phyloP scores from a whole-genome alignment of 2,329 filamentous ascomycete species.

The Bisporella sp. region DNA sequence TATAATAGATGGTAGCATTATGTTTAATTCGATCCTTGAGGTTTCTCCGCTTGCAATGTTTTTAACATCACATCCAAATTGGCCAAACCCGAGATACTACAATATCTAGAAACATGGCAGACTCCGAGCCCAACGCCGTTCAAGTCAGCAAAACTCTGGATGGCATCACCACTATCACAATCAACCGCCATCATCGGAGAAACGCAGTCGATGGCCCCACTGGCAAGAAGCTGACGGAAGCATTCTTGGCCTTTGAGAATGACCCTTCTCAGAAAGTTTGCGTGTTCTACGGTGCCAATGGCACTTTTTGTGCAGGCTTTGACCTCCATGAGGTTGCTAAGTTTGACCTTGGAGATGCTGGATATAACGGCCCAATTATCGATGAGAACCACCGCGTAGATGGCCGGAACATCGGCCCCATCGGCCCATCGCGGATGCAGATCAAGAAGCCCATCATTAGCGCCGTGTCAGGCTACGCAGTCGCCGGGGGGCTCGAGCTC shows the following conservation, averaged over 20 bases:
- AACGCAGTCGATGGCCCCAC: conserved; percentile 47
- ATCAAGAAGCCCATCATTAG: conserved; percentile 20
- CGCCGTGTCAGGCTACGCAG: conserved; percentile 44
- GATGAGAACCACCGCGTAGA: background rate
- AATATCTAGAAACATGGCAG: background rate
- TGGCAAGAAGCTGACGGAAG: conserved; percentile 38
- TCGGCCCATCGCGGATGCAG: conserved; percentile 44
- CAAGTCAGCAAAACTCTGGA: background rate
- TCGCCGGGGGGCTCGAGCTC: conserved; percentile 47
- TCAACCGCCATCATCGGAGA: conserved; percentile 41
- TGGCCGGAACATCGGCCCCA: conserved; percentile 34
- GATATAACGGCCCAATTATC: conserved; percentile 4
- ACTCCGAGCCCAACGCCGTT: conserved; percentile 2
- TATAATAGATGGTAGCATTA: too few relatives aligned
- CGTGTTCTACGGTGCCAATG: conserved; percentile 33
- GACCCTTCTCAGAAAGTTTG: conserved; percentile 44
- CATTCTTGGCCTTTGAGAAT: conserved; percentile 42
- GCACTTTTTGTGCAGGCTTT: conserved; percentile 46
- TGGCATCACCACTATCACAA: conserved; percentile 48
- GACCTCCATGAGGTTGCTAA: conserved; percentile 41
- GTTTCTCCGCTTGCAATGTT: too few relatives aligned
- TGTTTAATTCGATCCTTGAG: too few relatives aligned
- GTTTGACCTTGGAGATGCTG: conserved; percentile 22
- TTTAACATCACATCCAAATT: too few relatives aligned
- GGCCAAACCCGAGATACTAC: too few relatives aligned